Percentiles rank a stretch among this genome's conserved stretches.
Evolutionary conservation across 495 filamentous ascomycete species (phyloP).

Genomic region (Daldinia grandis): DNA sequence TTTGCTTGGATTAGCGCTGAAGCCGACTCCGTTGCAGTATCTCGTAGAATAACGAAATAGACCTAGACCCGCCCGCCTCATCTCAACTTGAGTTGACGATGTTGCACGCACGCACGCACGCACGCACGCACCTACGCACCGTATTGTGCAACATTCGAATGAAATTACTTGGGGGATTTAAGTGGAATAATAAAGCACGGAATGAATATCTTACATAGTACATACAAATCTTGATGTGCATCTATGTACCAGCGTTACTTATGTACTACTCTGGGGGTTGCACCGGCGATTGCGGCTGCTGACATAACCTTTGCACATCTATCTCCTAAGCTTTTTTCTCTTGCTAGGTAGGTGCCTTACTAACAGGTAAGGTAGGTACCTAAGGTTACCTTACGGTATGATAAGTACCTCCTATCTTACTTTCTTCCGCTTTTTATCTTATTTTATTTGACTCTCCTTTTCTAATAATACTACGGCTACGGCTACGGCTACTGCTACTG

Average conservation of each 20-base stretch:
- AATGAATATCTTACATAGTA: background rate
- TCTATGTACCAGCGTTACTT: background rate
- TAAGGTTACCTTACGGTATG: too few relatives aligned
- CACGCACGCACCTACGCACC: too few relatives aligned
- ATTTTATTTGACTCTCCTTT: background rate
- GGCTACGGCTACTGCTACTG: background rate
- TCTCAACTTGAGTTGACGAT: constrained; percentile 1
- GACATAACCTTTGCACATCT: background rate
- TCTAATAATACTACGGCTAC: background rate
- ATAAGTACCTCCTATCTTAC: too few relatives aligned
- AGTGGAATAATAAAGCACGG: background rate
- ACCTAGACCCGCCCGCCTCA: constrained; percentile 5
- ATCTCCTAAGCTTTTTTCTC: background rate
- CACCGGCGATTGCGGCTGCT: background rate
- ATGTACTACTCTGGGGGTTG: background rate
- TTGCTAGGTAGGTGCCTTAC: too few relatives aligned
- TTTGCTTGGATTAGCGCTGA: constrained; percentile 1
- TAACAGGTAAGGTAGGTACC: too few relatives aligned
- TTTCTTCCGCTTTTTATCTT: background rate
- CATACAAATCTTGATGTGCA: background rate
- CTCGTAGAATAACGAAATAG: constrained; percentile 6
- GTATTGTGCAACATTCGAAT: background rate
- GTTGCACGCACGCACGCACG: too few relatives aligned
- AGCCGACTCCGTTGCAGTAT: background rate
- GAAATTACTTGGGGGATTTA: background rate